A percentile compares a stretch with the other conserved stretches of the same genome.
Conservation (phyloP, 164 flowering plant species). For the Echeveria elegans region DNA sequence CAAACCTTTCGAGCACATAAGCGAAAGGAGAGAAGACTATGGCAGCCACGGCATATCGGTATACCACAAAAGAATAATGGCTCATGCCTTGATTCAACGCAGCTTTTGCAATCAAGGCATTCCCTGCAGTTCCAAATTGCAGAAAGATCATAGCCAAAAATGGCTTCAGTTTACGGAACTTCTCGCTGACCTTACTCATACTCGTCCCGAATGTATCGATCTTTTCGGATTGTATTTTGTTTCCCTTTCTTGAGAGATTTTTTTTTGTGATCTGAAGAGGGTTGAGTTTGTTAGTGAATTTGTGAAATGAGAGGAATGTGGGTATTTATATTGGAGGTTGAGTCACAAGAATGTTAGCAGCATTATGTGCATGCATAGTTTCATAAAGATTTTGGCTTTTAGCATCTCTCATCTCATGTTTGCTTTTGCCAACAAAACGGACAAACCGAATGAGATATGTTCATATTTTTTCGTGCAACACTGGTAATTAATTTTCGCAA, state of each 20-base stretch:
- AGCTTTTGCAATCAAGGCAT: slow-evolving; percentile 25
- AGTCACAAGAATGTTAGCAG: not conserved
- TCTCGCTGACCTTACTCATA: not conserved
- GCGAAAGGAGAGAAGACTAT: slow-evolving; percentile 44
- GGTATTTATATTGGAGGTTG: not conserved
- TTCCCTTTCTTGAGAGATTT: too few species aligned
- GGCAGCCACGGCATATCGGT: slow-evolving; percentile 34
- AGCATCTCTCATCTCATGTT: not conserved
- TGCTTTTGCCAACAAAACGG: not conserved
- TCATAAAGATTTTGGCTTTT: slow-evolving; percentile 1
- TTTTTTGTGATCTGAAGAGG: too few species aligned
- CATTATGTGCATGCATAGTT: not conserved
- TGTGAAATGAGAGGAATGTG: not conserved
- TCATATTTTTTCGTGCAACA: too few species aligned
- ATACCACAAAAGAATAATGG: slow-evolving; percentile 32
- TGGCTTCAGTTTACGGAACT: slow-evolving; percentile 18
- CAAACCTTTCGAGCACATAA: slow-evolving; percentile 29
- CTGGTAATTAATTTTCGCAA: too few species aligned
- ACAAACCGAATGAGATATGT: not conserved
- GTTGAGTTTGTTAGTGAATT: too few species aligned
- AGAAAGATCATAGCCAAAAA: slow-evolving; percentile 23
- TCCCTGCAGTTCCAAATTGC: slow-evolving; percentile 41
- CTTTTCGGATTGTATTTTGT: not conserved
- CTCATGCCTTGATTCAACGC: slow-evolving; percentile 46
- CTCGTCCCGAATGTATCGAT: not conserved